Evolutionary conservation across 352 stramenopile genomes (phyloP), one percentile per base, ranked within the genome.

Genomic region (Globisporangium canariense): DNA sequence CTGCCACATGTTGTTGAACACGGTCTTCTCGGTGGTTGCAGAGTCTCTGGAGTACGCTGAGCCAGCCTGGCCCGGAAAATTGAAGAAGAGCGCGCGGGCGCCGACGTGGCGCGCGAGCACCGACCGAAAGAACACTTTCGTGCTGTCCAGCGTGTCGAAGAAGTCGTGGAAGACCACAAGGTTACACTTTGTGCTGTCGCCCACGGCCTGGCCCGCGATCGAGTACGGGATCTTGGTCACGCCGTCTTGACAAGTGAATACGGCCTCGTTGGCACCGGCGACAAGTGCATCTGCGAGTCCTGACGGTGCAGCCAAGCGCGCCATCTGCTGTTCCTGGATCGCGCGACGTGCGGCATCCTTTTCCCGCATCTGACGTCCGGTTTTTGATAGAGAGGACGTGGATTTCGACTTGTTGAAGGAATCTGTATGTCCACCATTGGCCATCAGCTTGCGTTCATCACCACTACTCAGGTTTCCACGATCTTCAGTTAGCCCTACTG

Each of bases 91-190:
- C 4, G 88, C 83, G 58, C 94, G 87, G 6, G 87, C 86, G 6
- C 90, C 93, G 5, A 90, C 69, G 47, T 97, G 79, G 54, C 86
- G 77, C 2, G 81, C 76, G 4, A 97, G 58, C 28, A 98, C 74
- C 3, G 86, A 68, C 28, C 86, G 79, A 47, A 98, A 95, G 20
- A 97, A 92, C 1, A 98, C 87, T 52, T 88, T 83, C 13, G 86
- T 96, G 62, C 83, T 89, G 49, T 98, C 93, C 47, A 94, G 73
- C 1, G 91, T 98, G 68, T 98, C 93, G 65, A 98, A 98, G 5
- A 98, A 83, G 62, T 98, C 93, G 59, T 97, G 87, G 58, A 97
- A 91, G 2, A 97, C 84, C 7, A 98, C 77, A 45, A 98, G 69
- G 64, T 94, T 97, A 64, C 84, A 91, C 34, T 89, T 92, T n/a